Evolutionary conservation across 257 asterid species (phyloP).

Genomic region (Primulina eburnea): DNA sequence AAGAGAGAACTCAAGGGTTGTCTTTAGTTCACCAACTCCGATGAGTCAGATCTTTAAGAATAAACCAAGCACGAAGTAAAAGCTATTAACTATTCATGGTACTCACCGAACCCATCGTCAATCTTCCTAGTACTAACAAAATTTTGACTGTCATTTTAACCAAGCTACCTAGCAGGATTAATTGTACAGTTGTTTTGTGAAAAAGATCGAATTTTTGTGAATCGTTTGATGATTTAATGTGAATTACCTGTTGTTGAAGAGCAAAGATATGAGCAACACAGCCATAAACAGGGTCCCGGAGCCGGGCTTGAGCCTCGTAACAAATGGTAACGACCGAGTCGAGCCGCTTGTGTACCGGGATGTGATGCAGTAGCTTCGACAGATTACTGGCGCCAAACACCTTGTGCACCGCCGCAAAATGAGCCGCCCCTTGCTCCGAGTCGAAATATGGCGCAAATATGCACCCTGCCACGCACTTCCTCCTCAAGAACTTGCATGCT

Average conservation of each 20-base stretch:
- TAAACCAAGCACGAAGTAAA: constrained; percentile 16
- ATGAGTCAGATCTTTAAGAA: constrained; percentile 40
- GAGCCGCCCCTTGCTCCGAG: constrained; percentile 95
- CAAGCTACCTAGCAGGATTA: too few relatives aligned
- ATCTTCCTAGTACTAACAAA: background rate
- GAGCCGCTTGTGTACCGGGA: constrained; percentile 68
- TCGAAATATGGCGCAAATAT: constrained; percentile 92
- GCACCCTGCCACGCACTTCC: constrained; percentile 87
- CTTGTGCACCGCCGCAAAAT: constrained; percentile 95
- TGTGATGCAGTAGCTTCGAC: constrained; percentile 77
- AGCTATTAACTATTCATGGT: constrained; percentile 4
- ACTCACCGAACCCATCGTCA: constrained; percentile 19
- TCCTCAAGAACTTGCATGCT: constrained; percentile 94
- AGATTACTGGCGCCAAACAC: constrained; percentile 98
- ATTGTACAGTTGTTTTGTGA: background rate
- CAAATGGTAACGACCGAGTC: constrained; percentile 89
- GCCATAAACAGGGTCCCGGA: constrained; percentile 88
- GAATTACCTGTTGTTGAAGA: constrained; percentile 84
- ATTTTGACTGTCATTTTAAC: background rate
- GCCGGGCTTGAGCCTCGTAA: constrained; percentile 86
- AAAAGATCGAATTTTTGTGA: background rate
- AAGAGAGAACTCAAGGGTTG: constrained; percentile 25
- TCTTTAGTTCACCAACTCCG: constrained; percentile 57
- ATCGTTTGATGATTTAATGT: background rate
- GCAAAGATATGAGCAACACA: constrained; percentile 84